Evolutionary conservation across 116 monocot genomes (phyloP).

Genomic region (Papilionanthe hybrid): DNA sequence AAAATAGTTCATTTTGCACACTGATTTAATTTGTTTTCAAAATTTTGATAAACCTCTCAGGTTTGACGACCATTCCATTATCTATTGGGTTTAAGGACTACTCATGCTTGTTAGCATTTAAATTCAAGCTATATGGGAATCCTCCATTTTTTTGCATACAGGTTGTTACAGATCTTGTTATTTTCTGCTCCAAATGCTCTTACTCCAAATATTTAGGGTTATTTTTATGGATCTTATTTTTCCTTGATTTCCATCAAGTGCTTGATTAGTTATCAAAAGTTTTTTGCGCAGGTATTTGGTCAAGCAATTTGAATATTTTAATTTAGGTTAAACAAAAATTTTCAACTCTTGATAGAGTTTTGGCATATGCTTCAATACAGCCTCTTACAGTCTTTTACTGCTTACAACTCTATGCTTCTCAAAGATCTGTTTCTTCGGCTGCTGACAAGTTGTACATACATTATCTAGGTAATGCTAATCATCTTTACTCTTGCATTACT

Average conservation of each 20-base stretch:
- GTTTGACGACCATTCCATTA: too few species aligned
- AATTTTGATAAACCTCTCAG: too few species aligned
- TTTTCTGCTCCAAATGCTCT: too few species aligned
- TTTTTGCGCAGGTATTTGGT: not conserved
- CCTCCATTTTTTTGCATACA: too few species aligned
- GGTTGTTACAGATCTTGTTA: too few species aligned
- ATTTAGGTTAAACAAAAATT: not conserved
- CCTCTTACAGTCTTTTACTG: slow-evolving; percentile 84
- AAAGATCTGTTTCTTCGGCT: slow-evolving; percentile 23
- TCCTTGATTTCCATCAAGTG: not conserved
- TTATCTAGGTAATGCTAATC: slow-evolving; percentile 61
- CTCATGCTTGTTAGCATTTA: too few species aligned
- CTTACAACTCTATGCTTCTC: slow-evolving; percentile 42
- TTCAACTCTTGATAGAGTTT: not conserved
- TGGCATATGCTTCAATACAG: slow-evolving; percentile 38
- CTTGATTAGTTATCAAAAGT: not conserved
- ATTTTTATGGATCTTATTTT: not conserved
- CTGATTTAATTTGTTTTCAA: too few species aligned
- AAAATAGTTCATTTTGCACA: too few species aligned
- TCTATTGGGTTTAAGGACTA: too few species aligned
- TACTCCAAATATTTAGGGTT: not conserved
- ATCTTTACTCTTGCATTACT: slow-evolving; percentile 3
- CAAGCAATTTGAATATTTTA: not conserved
- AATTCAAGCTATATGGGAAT: too few species aligned
- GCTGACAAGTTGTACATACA: slow-evolving; percentile 57